Percentiles rank a stretch among this genome's conserved stretches.
phyloP scores from a whole-genome alignment of 163 green algal genomes.

The Chlorella variabilis region DNA sequence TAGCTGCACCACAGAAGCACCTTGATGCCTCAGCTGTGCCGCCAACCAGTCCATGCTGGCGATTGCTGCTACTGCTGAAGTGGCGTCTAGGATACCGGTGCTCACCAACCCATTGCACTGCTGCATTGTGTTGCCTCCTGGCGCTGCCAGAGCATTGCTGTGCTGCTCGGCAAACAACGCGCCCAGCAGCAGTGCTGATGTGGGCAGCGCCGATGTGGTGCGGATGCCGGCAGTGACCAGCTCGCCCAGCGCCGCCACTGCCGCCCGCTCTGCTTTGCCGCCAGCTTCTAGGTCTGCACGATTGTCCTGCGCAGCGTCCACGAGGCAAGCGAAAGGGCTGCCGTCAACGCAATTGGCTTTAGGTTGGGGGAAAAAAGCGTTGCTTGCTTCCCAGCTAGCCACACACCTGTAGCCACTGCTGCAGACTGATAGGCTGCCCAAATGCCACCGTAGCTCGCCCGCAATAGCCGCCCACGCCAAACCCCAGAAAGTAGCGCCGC shows the following conservation, averaged over 20 bases:
- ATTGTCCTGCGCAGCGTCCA: neutral
- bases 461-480: conserved; percentile 33
- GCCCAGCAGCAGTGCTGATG: conserved; percentile 16
- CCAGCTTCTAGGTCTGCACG: neutral
- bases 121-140: neutral
- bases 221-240: conserved; percentile 19
- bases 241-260: conserved; percentile 24
- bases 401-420: conserved; percentile 13
- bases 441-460: conserved; percentile 20
- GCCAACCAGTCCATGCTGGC: conserved; percentile 25
- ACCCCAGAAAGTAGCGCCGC: conserved; percentile 1
- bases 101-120: neutral
- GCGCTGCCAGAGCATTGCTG: neutral
- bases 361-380: too few relatives aligned
- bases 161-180: conserved; percentile 20
- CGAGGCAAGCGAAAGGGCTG: too few relatives aligned
- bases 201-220: conserved; percentile 11
- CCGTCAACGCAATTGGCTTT: too few relatives aligned
- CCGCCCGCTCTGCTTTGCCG: neutral
- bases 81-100: neutral
- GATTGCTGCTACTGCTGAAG: neutral
- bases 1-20: conserved; percentile 13
- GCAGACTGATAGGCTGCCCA: conserved; percentile 24
- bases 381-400: neutral
- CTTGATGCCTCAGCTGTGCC: conserved; percentile 16